Evolutionary conservation across 768 basidiomycete genomes (phyloP), one percentile per base, ranked within the genome.

Genomic region (Boletus barrowsii): DNA sequence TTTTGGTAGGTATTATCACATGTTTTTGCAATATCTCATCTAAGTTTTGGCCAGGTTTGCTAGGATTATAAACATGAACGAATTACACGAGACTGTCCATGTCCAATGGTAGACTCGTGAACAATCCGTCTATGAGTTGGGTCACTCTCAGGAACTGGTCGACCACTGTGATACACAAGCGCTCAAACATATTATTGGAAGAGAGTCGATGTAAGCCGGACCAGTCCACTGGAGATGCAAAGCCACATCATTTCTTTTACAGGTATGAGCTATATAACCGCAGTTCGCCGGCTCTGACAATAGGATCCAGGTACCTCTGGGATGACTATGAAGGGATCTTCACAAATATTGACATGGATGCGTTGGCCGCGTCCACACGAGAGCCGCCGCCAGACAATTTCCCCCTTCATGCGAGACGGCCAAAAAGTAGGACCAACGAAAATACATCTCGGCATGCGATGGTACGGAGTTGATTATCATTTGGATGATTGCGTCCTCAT

Each of bases 91-190:
- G 49, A 68, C 54, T 2, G 79, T 80, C 1, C 90, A 93, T 66
- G 69, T 88, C 10, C 87, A 83, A 33, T 93, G 88, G 88, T 80
- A n/a, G n/a, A n/a, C n/a, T n/a, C n/a, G 87, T 29, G 79, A 87
- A 49, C 90, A 92, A 65, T 81, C n/a, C 64, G n/a, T 90, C 26
- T 72, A 76, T 26, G 83, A 89, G 55, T 68, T 90, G 14, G 79
- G 78, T 0, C 71, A 86, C 53, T 72, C 80, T 0, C 83, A 83
- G 51, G 88, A 93, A 58, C 66, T 87, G 5, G 77, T 77, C 29
- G 68, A 83, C 3, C 62, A 77, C 1, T 92, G 90, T 56, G 76
- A 76, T 42, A 59, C 72, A 10, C 61, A 79, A 15, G 55, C 68
- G 4, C 54, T 83, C 29, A 56, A 64, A 5, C 54, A 64, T 2